A percentile compares a stretch with the other conserved stretches of the same genome.
Evolutionary conservation across 495 filamentous ascomycete species (phyloP).

Genomic region (Penicillium nucicola): DNA sequence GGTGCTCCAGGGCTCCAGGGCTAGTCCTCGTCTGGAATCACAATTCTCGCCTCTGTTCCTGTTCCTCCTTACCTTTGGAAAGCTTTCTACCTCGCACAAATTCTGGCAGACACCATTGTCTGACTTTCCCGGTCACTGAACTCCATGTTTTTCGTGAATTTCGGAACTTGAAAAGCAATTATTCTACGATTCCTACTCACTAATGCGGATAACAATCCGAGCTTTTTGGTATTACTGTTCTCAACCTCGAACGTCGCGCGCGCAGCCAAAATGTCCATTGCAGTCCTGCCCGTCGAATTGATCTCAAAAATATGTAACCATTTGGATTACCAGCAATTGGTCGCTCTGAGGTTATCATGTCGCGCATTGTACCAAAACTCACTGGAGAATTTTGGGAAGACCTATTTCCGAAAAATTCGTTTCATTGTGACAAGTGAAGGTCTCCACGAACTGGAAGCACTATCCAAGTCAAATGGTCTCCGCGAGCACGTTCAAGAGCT

Average conservation of each 20-base stretch:
- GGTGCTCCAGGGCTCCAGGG: neutral
- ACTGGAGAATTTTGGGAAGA: constrained; percentile 9
- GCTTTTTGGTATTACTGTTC: constrained; percentile 3
- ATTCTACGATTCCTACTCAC: constrained; percentile 1
- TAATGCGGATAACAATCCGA: constrained; percentile 1
- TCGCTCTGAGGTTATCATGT: constrained; percentile 17
- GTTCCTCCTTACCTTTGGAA: neutral
- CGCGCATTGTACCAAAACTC: constrained; percentile 9
- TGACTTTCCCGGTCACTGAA: constrained; percentile 1
- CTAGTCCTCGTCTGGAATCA: constrained; percentile 1
- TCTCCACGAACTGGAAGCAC: constrained; percentile 12
- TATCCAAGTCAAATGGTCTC: constrained; percentile 9
- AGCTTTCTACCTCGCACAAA: constrained; percentile 5
- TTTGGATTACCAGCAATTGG: constrained; percentile 8
- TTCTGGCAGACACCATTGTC: constrained; percentile 4
- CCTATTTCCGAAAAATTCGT: constrained; percentile 8
- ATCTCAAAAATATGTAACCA: constrained; percentile 13
- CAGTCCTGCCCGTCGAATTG: constrained; percentile 11
- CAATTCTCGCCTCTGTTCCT: constrained; percentile 1
- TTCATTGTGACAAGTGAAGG: constrained; percentile 20
- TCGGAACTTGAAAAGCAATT: constrained; percentile 3
- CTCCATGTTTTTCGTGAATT: constrained; percentile 1
- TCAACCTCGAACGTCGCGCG: neutral
- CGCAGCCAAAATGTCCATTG: constrained; percentile 11
- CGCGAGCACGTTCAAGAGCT: constrained; percentile 10